These are phyloP conservation scores for Tricholoma furcatifolium DNA, from an alignment of 768 basidiomycete species.

Conservation along the genomic window DNA sequence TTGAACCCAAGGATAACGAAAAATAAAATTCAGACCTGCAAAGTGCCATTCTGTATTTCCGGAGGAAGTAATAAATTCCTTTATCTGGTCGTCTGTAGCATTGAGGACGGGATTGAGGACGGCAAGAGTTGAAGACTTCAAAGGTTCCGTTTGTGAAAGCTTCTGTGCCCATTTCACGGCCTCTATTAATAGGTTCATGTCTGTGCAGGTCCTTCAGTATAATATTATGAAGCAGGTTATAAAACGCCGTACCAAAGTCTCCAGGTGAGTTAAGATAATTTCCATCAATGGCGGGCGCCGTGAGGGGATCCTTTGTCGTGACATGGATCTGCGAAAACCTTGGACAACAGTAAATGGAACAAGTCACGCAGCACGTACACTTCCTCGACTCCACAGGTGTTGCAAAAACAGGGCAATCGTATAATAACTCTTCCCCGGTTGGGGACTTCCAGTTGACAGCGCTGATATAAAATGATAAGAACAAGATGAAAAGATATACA, in stretches of 20 bases:
- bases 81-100: conserved; percentile 1
- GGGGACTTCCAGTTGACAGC: not conserved
- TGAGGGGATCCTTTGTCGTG: not conserved
- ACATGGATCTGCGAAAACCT: not conserved
- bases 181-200: conserved; percentile 9
- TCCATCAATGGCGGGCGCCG: conserved; percentile 3
- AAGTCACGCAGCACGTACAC: not conserved
- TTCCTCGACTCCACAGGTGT: conserved; percentile 10
- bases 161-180: conserved; percentile 3
- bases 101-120: not conserved
- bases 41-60: conserved; percentile 8
- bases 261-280: conserved; percentile 2
- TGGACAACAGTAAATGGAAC: not conserved
- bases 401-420: conserved; percentile 2
- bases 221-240: not conserved
- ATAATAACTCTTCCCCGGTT: conserved; percentile 8
- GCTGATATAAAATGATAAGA: not conserved
- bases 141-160: conserved; percentile 8
- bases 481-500: not conserved
- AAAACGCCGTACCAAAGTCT: conserved; percentile 1
- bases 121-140: conserved; percentile 4
- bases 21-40: not conserved
- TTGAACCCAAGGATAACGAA: not conserved
- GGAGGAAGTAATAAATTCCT: not conserved
- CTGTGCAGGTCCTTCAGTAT: not conserved